phyloP scores from a whole-genome alignment of 1,139 yeast species.

The Cylindricascospora bacillispora region DNA sequence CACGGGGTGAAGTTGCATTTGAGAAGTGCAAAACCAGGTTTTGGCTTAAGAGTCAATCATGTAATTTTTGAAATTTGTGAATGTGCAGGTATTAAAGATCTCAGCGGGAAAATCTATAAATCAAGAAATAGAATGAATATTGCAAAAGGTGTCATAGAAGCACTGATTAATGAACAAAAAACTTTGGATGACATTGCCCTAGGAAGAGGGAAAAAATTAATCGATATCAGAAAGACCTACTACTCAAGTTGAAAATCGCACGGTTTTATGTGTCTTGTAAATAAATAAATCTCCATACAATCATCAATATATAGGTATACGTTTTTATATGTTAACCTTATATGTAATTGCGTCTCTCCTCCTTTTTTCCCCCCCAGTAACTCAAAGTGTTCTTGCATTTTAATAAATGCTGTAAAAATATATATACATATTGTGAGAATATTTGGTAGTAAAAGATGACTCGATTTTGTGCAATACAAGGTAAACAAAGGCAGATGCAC shows the following conservation, averaged over 20 bases:
- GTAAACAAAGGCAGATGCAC: too few relatives aligned
- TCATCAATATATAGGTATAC: too few relatives aligned
- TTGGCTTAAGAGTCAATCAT: conserved; percentile 87
- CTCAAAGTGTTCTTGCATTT: too few relatives aligned
- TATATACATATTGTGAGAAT: too few relatives aligned
- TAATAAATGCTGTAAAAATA: too few relatives aligned
- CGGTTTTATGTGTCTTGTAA: too few relatives aligned
- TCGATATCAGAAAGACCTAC: conserved; percentile 84
- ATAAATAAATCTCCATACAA: too few relatives aligned
- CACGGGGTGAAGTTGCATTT: conserved; percentile 78
- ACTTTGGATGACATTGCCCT: conserved; percentile 80
- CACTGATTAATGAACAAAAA: conserved; percentile 61
- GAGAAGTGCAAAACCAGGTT: conserved; percentile 86
- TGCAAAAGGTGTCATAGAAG: conserved; percentile 81
- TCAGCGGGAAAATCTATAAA: conserved; percentile 82
- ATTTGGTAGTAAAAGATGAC: too few relatives aligned
- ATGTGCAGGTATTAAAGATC: conserved; percentile 88
- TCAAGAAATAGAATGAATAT: conserved; percentile 93
- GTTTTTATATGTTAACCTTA: too few relatives aligned
- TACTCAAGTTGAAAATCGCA: conserved; percentile 36
- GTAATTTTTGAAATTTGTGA: conserved; percentile 85
- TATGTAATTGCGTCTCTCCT: too few relatives aligned
- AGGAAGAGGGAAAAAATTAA: conserved; percentile 89
- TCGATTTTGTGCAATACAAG: too few relatives aligned
- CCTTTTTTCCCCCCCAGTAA: too few relatives aligned